These are phyloP conservation scores for Nymphaea thermarum DNA, from an alignment of 164 flowering plant genomes.

Conservation along the genomic window DNA sequence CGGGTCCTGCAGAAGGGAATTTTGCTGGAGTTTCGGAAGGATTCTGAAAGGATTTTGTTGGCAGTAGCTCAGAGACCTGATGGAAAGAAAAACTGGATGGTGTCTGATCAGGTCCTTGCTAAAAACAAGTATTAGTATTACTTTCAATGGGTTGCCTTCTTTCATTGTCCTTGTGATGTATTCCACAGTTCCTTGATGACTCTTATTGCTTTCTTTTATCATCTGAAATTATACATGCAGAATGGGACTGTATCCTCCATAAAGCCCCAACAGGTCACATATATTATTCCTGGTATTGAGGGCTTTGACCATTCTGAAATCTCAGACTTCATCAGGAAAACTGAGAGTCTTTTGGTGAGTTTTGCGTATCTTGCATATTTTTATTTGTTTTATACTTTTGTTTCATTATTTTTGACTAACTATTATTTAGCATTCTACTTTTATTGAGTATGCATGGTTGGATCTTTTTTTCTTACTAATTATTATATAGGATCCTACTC, in stretches of 20 bases:
- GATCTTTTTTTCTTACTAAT: neutral
- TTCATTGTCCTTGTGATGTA: neutral
- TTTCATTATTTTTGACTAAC: neutral
- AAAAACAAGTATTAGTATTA: slow-evolving; percentile 18
- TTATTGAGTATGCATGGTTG: slow-evolving; percentile 47
- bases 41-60: slow-evolving; percentile 66
- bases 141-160: slow-evolving; percentile 30
- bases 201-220: slow-evolving; percentile 4
- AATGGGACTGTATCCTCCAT: slow-evolving; percentile 74
- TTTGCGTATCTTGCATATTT: neutral
- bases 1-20: slow-evolving; percentile 40
- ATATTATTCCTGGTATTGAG: slow-evolving; percentile 71
- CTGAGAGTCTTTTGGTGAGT: slow-evolving; percentile 56
- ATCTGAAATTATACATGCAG: slow-evolving; percentile 27
- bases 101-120: slow-evolving; percentile 75
- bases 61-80: slow-evolving; percentile 89
- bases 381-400: neutral
- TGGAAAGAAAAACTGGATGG: slow-evolving; percentile 97
- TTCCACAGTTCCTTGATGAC: neutral
- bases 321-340: slow-evolving; percentile 46
- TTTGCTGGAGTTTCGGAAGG: slow-evolving; percentile 77
- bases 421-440: slow-evolving; percentile 46
- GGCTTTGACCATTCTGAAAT: slow-evolving; percentile 58
- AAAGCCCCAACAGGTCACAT: slow-evolving; percentile 88
- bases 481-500: slow-evolving; percentile 48